These are phyloP conservation scores for Chernovozyma aurita DNA, from an alignment of 1,139 yeast genomes.

Conservation along the genomic window DNA sequence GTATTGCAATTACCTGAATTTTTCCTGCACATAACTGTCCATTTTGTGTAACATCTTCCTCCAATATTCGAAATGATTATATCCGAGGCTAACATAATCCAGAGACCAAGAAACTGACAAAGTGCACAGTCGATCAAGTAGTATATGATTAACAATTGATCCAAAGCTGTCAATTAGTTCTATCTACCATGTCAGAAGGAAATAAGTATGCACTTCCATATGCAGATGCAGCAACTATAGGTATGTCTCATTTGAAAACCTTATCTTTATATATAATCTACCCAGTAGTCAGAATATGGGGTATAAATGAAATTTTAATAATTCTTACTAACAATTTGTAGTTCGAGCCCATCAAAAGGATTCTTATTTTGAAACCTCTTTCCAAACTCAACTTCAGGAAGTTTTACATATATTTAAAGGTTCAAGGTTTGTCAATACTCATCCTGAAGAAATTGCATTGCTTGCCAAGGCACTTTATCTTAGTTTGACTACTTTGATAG, in stretches of 20 bases:
- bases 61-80: too few species aligned
- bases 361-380: slow-evolving; percentile 57
- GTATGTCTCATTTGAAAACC: slow-evolving; percentile 31
- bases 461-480: slow-evolving; percentile 59
- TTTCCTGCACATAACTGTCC: too few species aligned
- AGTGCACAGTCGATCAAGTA: too few species aligned
- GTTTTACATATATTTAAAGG: slow-evolving; percentile 56
- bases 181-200: slow-evolving; percentile 1
- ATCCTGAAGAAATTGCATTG: slow-evolving; percentile 60
- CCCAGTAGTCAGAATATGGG: too few species aligned
- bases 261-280: too few species aligned
- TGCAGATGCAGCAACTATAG: slow-evolving; percentile 48
- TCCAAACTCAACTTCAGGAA: slow-evolving; percentile 53
- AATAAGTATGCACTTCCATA: slow-evolving; percentile 27
- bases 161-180: too few species aligned
- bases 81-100: too few species aligned
- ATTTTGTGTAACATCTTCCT: too few species aligned
- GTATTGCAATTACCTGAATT: too few species aligned
- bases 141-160: too few species aligned
- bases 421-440: slow-evolving; percentile 61
- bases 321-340: slow-evolving; percentile 10
- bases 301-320: too few species aligned
- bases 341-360: slow-evolving; percentile 89
- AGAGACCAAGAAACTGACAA: too few species aligned
- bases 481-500: slow-evolving; percentile 65